Evolutionary conservation across 176 grass and related monocot species (phyloP), one percentile per base, ranked within the genome.

Genomic region (Phoenix dactylifera): DNA sequence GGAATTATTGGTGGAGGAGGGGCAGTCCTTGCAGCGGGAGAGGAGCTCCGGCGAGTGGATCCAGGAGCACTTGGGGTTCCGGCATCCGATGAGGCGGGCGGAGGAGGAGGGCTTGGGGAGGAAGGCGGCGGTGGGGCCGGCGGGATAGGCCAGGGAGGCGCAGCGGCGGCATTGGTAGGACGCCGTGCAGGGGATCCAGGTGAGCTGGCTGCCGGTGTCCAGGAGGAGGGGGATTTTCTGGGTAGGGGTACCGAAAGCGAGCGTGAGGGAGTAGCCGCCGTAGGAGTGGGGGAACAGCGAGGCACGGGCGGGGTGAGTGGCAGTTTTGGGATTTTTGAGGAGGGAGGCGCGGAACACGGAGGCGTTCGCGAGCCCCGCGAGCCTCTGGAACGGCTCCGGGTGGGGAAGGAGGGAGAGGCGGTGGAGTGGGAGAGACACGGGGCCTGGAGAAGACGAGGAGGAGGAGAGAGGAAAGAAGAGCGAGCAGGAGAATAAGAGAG

Each of bases 181-280:
- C 39, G 66, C 25, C 16, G 86, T 90, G 86, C 86, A 95, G 5
- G 91, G 86, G 3, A 95, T 26, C 86, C 83, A 95, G 3, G 70
- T 79, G 67, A 95, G 77, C 22, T 87, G 86, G 77, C 83, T 82
- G 50, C 80, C 86, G 32, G 91, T 87, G 77, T 95, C 91, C 18
- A 95, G 84, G 18, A 95, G 86, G 23, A 95, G 73, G 0, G 83
- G 64, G 20, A 95, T 69, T 32, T 62, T 29, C 23, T 71, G 86
- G 19, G 83, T 80, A 59, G 86, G 86, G 52, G 83, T 81, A 66
- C 91, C 91, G 57, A 95, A 68, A 6, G 72, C 70, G 29, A 86
- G 60, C 24, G 74, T 60, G 80, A 95, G 82, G 3, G 86, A 88
- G 83, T 95, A 95, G 18, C 86, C 91, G 23, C 91, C 91, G 68